These are phyloP conservation scores for Orobanche coerulescens DNA, from an alignment of 257 asterid species.

Conservation along the genomic window DNA sequence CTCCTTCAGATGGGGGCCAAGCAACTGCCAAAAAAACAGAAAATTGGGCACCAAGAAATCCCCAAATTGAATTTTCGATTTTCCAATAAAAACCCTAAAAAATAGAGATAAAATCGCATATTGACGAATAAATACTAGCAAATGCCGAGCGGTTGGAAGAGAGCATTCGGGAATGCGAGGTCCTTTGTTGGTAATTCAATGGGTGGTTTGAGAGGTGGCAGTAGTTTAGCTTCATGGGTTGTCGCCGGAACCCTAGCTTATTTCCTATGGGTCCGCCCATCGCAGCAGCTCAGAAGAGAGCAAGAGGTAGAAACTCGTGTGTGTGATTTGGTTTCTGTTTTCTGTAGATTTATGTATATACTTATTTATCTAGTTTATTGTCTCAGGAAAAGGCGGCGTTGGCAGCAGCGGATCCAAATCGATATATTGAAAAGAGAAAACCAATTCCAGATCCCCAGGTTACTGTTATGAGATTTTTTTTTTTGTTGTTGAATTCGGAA, in stretches of 20 bases:
- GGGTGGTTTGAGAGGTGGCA: constrained; percentile 86
- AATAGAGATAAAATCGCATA: background rate
- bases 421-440: constrained; percentile 67
- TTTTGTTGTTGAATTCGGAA: constrained; percentile 15
- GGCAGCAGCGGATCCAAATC: constrained; percentile 64
- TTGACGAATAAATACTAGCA: constrained; percentile 2
- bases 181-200: constrained; percentile 68
- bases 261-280: constrained; percentile 82
- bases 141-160: constrained; percentile 58
- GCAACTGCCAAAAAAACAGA: constrained; percentile 2
- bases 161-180: constrained; percentile 53
- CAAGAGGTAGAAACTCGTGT: constrained; percentile 44
- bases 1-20: background rate
- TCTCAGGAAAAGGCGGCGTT: constrained; percentile 65
- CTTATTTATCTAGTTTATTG: background rate
- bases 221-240: constrained; percentile 82
- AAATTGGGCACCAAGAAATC: constrained; percentile 21
- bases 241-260: constrained; percentile 99
- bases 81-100: background rate
- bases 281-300: constrained; percentile 72
- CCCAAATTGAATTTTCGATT: background rate
- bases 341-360: background rate
- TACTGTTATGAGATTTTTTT: constrained; percentile 4
- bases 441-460: constrained; percentile 94
- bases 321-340: background rate